Evolutionary conservation across 495 filamentous ascomycete genomes (phyloP), one percentile per base, ranked within the genome.

Genomic region (Copromyces sp.): DNA sequence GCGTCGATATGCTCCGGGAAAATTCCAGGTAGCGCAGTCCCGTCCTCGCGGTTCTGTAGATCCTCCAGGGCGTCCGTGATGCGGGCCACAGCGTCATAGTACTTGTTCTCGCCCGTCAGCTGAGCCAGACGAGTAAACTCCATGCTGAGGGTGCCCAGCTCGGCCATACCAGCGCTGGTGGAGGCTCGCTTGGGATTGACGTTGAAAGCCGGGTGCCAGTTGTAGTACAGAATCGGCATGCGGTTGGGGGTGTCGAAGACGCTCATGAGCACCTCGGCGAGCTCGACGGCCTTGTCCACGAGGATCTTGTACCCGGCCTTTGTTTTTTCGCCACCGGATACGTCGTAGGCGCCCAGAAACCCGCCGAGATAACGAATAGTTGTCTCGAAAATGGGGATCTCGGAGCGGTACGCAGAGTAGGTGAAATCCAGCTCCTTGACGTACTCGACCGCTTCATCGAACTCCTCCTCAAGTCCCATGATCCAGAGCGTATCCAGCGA

Each of bases 181-280:
- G 85, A 86, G 0, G 93, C 93, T 42, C 88, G 87, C 76, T 92
- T 91, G 12, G 89, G 88, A 70, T 89, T 85, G 41, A 85, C 86
- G 69, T 88, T 89, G 75, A 86, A 89, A 14, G 84, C 82, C 37
- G 94, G 93, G 41, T 89, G 88, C 94, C 94, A 97, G 68, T 87
- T 85, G 81, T 97, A 98, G 80, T 90, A 95, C 3, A 95, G 88
- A 24, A 92, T 79, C 14, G 95, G 95, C 94, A 99, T 96, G 71
- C 94, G 89, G 78, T 99, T 99, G 0, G 95, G 95, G 9, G 95
- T 98, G 81, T 99, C 95, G 80, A 99, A 99, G 14, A 92, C 90
- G 59, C 93, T 90, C 83, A 96, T 97, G 69, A 99, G 78, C 39
- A 99, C 87, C 76, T 97, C 93, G 17, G 89, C 95, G 68, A 99